These are phyloP conservation scores for Linaria vulgaris DNA, from an alignment of 257 asterid genomes.

Conservation along the genomic window DNA sequence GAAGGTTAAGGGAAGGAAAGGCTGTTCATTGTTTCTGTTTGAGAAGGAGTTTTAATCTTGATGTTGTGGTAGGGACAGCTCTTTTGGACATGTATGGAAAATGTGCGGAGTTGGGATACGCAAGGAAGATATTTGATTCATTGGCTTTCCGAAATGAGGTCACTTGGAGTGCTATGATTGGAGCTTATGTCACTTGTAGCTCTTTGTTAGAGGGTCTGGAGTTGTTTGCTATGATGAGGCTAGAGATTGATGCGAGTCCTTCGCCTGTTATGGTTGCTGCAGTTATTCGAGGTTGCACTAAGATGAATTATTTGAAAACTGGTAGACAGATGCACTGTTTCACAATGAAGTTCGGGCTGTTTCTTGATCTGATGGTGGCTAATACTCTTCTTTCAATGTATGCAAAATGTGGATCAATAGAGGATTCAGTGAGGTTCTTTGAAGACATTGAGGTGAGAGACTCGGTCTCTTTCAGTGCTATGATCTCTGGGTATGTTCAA, in stretches of 20 bases:
- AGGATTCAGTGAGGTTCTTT: slow-evolving; percentile 46
- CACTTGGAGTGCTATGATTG: slow-evolving; percentile 82
- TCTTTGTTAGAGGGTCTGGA: slow-evolving; percentile 44
- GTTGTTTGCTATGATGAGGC: slow-evolving; percentile 50
- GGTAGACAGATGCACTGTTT: slow-evolving; percentile 63
- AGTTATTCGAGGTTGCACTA: slow-evolving; percentile 70
- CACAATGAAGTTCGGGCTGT: slow-evolving; percentile 43
- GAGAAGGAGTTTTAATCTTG: slow-evolving; percentile 52
- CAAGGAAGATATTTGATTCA: slow-evolving; percentile 48
- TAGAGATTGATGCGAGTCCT: slow-evolving; percentile 37
- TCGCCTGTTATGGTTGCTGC: slow-evolving; percentile 58
- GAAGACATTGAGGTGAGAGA: slow-evolving; percentile 55
- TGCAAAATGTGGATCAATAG: slow-evolving; percentile 65
- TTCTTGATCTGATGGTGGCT: slow-evolving; percentile 52
- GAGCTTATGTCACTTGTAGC: slow-evolving; percentile 67
- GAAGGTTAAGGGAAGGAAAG: slow-evolving; percentile 57
- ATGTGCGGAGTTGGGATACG: slow-evolving; percentile 60
- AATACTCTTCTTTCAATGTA: slow-evolving; percentile 80
- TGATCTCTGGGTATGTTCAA: slow-evolving; percentile 76
- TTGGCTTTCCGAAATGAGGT: slow-evolving; percentile 64
- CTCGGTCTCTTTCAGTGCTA: slow-evolving; percentile 78
- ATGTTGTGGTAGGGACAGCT: slow-evolving; percentile 73
- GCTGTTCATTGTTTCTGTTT: slow-evolving; percentile 65
- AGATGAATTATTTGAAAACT: slow-evolving; percentile 44
- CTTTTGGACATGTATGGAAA: slow-evolving; percentile 86